phyloP scores from a whole-genome alignment of 116 monocot species.

The Dioscorea cayenensis region DNA sequence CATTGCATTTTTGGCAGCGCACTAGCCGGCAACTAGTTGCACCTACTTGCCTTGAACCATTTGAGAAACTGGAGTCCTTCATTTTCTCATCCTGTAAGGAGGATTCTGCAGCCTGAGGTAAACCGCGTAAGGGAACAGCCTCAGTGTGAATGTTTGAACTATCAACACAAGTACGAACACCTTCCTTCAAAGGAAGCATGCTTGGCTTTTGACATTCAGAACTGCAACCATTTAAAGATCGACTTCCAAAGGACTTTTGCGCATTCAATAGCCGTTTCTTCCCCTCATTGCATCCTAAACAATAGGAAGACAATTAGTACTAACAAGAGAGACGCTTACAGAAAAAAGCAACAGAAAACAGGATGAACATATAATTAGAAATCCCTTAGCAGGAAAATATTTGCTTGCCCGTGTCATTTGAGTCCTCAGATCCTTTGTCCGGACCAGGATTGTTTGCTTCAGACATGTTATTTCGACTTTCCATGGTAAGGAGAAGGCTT shows the following conservation, averaged over 20 bases:
- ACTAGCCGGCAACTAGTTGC: slow-evolving; percentile 14
- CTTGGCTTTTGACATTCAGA: slow-evolving; percentile 22
- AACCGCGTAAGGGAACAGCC: slow-evolving; percentile 1
- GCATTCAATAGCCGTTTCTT: slow-evolving; percentile 16
- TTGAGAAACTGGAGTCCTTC: slow-evolving; percentile 16
- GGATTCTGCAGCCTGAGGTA: slow-evolving; percentile 9
- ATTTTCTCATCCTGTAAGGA: slow-evolving; percentile 25
- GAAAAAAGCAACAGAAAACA: not conserved
- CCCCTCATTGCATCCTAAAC: slow-evolving; percentile 28
- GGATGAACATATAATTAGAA: not conserved
- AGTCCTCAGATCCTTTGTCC: slow-evolving; percentile 20
- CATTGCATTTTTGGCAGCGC: slow-evolving; percentile 48
- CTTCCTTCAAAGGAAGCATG: slow-evolving; percentile 3
- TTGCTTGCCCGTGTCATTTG: slow-evolving; percentile 21
- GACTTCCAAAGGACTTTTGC: slow-evolving; percentile 14
- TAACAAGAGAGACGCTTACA: not conserved
- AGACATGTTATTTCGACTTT: slow-evolving; percentile 16
- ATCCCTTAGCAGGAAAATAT: not conserved
- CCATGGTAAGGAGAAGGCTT: slow-evolving; percentile 10
- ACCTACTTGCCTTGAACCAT: slow-evolving; percentile 19
- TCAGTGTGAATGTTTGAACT: slow-evolving; percentile 4
- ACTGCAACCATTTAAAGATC: not conserved
- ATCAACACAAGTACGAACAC: not conserved
- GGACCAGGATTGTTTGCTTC: slow-evolving; percentile 10
- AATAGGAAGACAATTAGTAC: slow-evolving; percentile 4